Percentiles rank a stretch among this genome's conserved stretches.
Conservation (phyloP, 2,329 filamentous ascomycete genomes). For the Lachnellula willkommii region DNA sequence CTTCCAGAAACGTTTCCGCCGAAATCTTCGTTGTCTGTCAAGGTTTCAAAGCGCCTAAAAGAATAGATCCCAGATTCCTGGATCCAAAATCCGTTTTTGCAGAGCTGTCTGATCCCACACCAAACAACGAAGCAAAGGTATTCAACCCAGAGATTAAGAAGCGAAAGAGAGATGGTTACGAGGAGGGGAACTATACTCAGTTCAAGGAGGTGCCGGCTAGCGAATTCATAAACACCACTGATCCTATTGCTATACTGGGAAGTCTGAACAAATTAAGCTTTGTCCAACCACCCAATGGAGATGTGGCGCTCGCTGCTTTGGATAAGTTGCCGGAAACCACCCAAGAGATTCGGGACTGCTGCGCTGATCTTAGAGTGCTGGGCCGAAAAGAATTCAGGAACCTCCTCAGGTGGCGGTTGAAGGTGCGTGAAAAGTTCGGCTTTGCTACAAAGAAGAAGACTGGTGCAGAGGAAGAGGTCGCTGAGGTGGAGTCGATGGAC, state of each 20-base stretch:
- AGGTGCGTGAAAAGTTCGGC: constrained; percentile 84
- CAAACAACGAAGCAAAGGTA: constrained; percentile 96
- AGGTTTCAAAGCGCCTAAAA: constrained; percentile 92
- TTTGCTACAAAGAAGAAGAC: constrained; percentile 62
- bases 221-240: constrained; percentile 88
- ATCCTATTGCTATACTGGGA: constrained; percentile 89
- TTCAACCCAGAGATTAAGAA: constrained; percentile 98
- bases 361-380: constrained; percentile 79
- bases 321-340: constrained; percentile 84
- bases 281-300: constrained; percentile 69
- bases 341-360: constrained; percentile 71
- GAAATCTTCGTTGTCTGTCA: constrained; percentile 98
- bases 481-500: constrained; percentile 83
- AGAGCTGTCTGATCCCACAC: constrained; percentile 75
- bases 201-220: constrained; percentile 85
- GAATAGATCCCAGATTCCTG: constrained; percentile 85
- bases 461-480: constrained; percentile 59
- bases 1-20: constrained; percentile 90
- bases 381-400: constrained; percentile 93
- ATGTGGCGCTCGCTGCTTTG: constrained; percentile 81
- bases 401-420: constrained; percentile 82
- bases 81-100: constrained; percentile 88
- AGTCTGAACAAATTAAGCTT: constrained; percentile 81
- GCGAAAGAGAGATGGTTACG: constrained; percentile 94
- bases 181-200: constrained; percentile 89